Base-by-base conservation (phyloP, 352 stramenopile species). In the Phytophthora cryptogea region DNA sequence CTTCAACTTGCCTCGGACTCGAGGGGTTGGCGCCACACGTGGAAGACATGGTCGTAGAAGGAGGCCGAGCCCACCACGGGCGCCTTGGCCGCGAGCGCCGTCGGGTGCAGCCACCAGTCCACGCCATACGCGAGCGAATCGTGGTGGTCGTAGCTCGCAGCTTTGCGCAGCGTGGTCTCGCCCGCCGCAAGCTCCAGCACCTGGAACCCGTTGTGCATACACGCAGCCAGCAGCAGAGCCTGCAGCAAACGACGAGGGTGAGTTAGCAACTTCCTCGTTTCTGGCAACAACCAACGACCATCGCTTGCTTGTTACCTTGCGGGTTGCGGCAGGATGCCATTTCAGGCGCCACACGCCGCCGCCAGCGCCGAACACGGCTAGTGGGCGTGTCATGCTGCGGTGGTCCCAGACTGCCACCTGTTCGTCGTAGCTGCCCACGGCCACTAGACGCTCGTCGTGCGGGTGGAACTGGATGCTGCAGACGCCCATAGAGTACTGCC, bases 201-300 rank as follows among this genome's bases (percentile, higher is more conserved):
- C 30, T 93, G 86, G 44, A 95, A 95, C n/a, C 84, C 82, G 49
- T 92, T 89, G 65, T 95, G 83, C 86, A 95, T 95, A 54, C 86
- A 95, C 1, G 86, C 86, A 2, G 86, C 80, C 33, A 95, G 63
- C 32, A 95, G 61, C 23, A 86, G 65, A 23, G 90, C 72, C 83
- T 94, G 48, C 7, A 50, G 26, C 30, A 67, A 41, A 37, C n/a
- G 31, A 57, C 13, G 40, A 27, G 20, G 31, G 10, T 31, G 44
- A 47, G 16, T 32, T 28, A 66, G 43, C 39, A 62, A 48, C 13
- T 27, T 20, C 11, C 13, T 20, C 17, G 9, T 30, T 3, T 28
- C 9, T 27, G 2, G 2, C 5, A 28, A 6, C 36, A 55, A 40
- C 16, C 5, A 28, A 6, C 36, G 52, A 40, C 16, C 8, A 27